These are phyloP conservation scores for Ogataea trehalophila DNA, from an alignment of 805 yeast species.

Conservation along the genomic window DNA sequence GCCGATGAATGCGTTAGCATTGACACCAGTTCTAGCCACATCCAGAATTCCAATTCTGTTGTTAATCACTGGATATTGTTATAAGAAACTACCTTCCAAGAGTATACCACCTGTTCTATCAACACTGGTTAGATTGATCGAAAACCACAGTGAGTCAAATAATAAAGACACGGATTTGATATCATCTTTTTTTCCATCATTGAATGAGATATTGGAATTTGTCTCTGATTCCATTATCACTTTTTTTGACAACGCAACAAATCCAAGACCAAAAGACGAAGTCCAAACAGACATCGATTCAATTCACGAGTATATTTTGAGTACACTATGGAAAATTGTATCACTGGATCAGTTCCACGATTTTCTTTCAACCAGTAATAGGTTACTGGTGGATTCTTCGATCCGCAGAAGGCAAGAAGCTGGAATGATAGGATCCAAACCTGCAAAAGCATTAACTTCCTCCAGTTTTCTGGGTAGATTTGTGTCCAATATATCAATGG, in stretches of 20 bases:
- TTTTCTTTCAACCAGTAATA: slow-evolving; percentile 29
- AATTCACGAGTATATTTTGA: slow-evolving; percentile 31
- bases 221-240: slow-evolving; percentile 13
- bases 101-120: slow-evolving; percentile 36
- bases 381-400: slow-evolving; percentile 30
- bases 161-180: slow-evolving; percentile 11
- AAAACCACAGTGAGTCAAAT: slow-evolving; percentile 19
- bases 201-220: slow-evolving; percentile 16
- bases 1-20: slow-evolving; percentile 10
- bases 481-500: slow-evolving; percentile 34
- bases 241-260: slow-evolving; percentile 1
- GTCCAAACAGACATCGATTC: slow-evolving; percentile 21
- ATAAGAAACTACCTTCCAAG: slow-evolving; percentile 34
- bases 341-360: slow-evolving; percentile 45
- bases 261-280: slow-evolving; percentile 2
- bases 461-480: slow-evolving; percentile 44
- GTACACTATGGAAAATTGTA: slow-evolving; percentile 41
- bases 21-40: slow-evolving; percentile 45
- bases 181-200: slow-evolving; percentile 22
- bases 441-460: slow-evolving; percentile 28
- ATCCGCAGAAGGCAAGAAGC: background rate
- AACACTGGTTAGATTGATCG: slow-evolving; percentile 40
- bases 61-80: slow-evolving; percentile 43
- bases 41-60: slow-evolving; percentile 48
- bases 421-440: slow-evolving; percentile 20